Conservation (phyloP, 2,329 filamentous ascomycete genomes). For the Cercospora nicotianae region DNA sequence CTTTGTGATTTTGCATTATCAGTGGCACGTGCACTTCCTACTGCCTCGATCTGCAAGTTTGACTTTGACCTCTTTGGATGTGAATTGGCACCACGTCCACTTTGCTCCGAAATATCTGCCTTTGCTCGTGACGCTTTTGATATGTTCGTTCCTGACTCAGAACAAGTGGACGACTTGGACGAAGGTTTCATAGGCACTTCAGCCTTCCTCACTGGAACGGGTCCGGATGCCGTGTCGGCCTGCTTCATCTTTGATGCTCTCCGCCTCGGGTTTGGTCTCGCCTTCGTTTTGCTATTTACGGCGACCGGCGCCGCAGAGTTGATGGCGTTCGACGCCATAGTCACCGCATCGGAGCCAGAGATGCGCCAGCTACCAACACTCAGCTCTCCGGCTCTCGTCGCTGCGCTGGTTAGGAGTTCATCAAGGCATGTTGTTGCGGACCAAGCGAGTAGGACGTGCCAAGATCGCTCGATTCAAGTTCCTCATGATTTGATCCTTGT, state of each 20-base stretch:
- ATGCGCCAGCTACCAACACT: not conserved
- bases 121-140: not conserved
- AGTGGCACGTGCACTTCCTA: not conserved
- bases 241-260: slow-evolving; percentile 4
- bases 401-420: not conserved
- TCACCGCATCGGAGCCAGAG: not conserved
- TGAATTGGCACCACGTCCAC: not conserved
- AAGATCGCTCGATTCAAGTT: not conserved
- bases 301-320: not conserved
- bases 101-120: not conserved
- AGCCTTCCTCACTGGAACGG: not conserved
- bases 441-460: not conserved
- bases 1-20: not conserved
- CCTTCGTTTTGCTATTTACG: not conserved
- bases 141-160: not conserved
- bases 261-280: slow-evolving; percentile 1
- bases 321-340: not conserved
- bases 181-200: not conserved
- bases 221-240: not conserved
- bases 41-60: not conserved
- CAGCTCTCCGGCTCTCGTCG: not conserved
- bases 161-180: not conserved
- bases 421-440: not conserved
- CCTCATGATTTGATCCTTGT: not conserved
- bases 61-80: not conserved